These are phyloP conservation scores for Mortierella claussenii DNA, from an alignment of 192 early-diverging fungal genomes.

Conservation along the genomic window DNA sequence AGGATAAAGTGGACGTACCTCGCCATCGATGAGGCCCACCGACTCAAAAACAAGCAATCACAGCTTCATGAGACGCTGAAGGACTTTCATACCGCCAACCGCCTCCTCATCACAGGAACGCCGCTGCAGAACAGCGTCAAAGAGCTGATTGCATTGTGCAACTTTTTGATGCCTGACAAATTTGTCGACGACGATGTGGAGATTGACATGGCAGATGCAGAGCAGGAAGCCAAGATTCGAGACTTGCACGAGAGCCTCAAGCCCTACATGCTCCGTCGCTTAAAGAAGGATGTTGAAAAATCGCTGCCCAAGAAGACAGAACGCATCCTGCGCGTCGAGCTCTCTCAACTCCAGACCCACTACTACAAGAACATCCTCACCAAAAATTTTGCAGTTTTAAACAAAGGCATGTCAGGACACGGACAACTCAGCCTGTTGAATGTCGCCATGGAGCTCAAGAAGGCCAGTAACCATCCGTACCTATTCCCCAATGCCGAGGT, in stretches of 20 bases:
- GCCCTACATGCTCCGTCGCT: slow-evolving; percentile 91
- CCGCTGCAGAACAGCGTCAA: slow-evolving; percentile 98
- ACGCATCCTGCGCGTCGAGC: slow-evolving; percentile 93
- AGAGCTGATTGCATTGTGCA: slow-evolving; percentile 89
- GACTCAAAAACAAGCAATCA: slow-evolving; percentile 95
- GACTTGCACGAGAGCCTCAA: slow-evolving; percentile 86
- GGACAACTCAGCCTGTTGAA: slow-evolving; percentile 87
- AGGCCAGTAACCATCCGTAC: slow-evolving; percentile 96
- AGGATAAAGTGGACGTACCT: slow-evolving; percentile 92
- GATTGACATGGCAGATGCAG: slow-evolving; percentile 75
- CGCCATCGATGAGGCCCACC: slow-evolving; percentile 98
- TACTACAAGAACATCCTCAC: slow-evolving; percentile 97
- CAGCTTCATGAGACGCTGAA: slow-evolving; percentile 93
- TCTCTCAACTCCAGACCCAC: slow-evolving; percentile 88
- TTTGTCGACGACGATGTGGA: slow-evolving; percentile 86
- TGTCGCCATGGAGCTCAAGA: slow-evolving; percentile 96
- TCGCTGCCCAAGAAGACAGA: slow-evolving; percentile 96
- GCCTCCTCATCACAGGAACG: slow-evolving; percentile 97
- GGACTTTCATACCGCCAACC: slow-evolving; percentile 88
- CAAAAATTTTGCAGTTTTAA: slow-evolving; percentile 91
- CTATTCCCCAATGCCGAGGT: slow-evolving; percentile 85
- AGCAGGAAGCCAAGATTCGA: slow-evolving; percentile 85
- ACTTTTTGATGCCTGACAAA: slow-evolving; percentile 94
- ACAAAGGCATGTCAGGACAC: slow-evolving; percentile 71
- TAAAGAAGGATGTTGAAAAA: slow-evolving; percentile 99